A percentile compares a stretch with the other conserved stretches of the same genome.
phyloP scores from a whole-genome alignment of 176 grass and related monocot species.

The Phoenix roebelenii region DNA sequence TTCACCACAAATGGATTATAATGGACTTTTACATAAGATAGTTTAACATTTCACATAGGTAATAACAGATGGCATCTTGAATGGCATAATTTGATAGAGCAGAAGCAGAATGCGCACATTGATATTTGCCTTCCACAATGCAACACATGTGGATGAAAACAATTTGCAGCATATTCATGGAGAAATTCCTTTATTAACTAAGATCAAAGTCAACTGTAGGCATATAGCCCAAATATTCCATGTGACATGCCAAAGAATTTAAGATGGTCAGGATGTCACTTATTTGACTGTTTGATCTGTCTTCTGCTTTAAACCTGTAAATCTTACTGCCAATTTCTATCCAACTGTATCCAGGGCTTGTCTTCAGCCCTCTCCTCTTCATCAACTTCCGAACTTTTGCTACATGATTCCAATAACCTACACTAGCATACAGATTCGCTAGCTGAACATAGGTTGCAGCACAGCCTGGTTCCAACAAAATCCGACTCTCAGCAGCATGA shows the following conservation, averaged over 20 bases:
- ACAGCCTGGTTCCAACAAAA: conserved; percentile 9
- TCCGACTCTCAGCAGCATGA: conserved; percentile 15
- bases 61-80: too few species aligned
- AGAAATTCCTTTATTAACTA: too few species aligned
- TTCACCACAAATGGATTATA: too few species aligned
- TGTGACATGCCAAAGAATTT: conserved; percentile 15
- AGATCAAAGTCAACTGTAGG: too few species aligned
- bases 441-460: conserved; percentile 13
- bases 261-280: not conserved
- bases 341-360: conserved; percentile 20
- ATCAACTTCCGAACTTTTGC: conserved; percentile 22
- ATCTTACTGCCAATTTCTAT: conserved; percentile 26
- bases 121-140: too few species aligned
- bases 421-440: conserved; percentile 17
- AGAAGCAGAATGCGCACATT: too few species aligned
- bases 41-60: too few species aligned
- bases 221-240: not conserved
- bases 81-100: too few species aligned
- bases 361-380: conserved; percentile 23
- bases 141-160: too few species aligned
- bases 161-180: too few species aligned
- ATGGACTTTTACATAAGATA: too few species aligned
- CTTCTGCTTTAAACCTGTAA: conserved; percentile 21
- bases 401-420: conserved; percentile 13
- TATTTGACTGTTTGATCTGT: conserved; percentile 12